A percentile compares a stretch with the other conserved stretches of the same genome.
Conservation (phyloP, 768 basidiomycete species). For the Cyathus striatus region DNA sequence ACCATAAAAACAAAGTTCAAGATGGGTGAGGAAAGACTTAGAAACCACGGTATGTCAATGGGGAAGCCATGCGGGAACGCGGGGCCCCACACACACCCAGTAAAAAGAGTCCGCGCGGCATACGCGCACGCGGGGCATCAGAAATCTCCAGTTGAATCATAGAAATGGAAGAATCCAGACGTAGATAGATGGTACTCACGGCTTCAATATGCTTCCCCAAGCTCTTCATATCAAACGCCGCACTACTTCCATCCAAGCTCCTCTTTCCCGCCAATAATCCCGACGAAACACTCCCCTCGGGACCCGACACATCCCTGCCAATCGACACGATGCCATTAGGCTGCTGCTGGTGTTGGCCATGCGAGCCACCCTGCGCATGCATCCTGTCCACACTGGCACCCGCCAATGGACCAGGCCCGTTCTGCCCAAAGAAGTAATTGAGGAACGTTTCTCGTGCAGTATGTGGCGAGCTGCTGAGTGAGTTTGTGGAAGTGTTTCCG, state of each 20-base stretch:
- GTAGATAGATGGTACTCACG: conserved; percentile 45
- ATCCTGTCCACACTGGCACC: conserved; percentile 46
- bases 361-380: conserved; percentile 12
- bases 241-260: conserved; percentile 66
- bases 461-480: conserved; percentile 11
- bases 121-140: too few relatives aligned
- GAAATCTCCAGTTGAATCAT: too few relatives aligned
- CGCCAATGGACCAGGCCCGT: conserved; percentile 69
- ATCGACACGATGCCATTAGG: conserved; percentile 41
- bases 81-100: neutral
- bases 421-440: conserved; percentile 96
- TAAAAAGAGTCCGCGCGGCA: neutral
- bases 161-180: conserved; percentile 2
- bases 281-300: conserved; percentile 43
- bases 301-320: conserved; percentile 61
- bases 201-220: conserved; percentile 96
- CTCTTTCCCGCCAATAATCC: conserved; percentile 67
- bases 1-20: conserved; percentile 5
- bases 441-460: conserved; percentile 88
- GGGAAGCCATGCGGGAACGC: too few relatives aligned
- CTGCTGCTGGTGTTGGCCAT: conserved; percentile 10
- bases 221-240: conserved; percentile 98
- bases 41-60: conserved; percentile 1
- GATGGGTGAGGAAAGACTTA: neutral
- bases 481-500: conserved; percentile 1